phyloP scores from a whole-genome alignment of 306 rosid species.

The Luffa acutangula region DNA sequence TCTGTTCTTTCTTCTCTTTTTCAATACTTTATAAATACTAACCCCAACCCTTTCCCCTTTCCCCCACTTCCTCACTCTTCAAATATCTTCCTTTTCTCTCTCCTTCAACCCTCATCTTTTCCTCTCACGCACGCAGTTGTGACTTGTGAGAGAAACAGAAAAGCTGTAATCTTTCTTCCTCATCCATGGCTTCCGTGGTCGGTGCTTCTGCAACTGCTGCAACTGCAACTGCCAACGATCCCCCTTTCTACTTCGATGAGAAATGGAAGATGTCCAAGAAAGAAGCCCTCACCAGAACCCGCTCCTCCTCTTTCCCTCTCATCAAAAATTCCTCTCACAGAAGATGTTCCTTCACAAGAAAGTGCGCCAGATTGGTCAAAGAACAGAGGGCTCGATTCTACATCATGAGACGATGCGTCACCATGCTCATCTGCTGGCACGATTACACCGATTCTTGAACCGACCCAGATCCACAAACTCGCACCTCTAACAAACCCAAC shows the following conservation, averaged over 20 bases:
- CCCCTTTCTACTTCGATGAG: slow-evolving; percentile 58
- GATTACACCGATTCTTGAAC: slow-evolving; percentile 60
- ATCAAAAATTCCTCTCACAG: slow-evolving; percentile 16
- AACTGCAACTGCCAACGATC: background rate
- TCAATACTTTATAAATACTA: slow-evolving; percentile 48
- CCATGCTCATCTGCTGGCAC: slow-evolving; percentile 92
- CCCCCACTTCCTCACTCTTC: slow-evolving; percentile 3
- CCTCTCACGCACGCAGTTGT: too few relatives aligned
- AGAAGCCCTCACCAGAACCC: slow-evolving; percentile 14
- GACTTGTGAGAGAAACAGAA: background rate
- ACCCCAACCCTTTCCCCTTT: background rate
- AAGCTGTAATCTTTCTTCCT: background rate
- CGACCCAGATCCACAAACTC: background rate
- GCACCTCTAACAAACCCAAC: background rate
- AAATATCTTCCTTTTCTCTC: background rate
- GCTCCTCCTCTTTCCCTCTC: slow-evolving; percentile 4
- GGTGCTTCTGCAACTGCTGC: background rate
- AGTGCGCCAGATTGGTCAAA: slow-evolving; percentile 74
- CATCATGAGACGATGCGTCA: slow-evolving; percentile 78
- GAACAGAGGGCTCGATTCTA: slow-evolving; percentile 90
- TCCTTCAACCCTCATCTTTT: background rate
- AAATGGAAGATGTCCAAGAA: slow-evolving; percentile 86
- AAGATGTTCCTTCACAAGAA: slow-evolving; percentile 57
- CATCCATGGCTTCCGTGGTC: background rate
- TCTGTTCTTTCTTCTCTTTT: background rate